Base-by-base conservation (phyloP, 768 basidiomycete genomes). In the Wakefieldia striispora region DNA sequence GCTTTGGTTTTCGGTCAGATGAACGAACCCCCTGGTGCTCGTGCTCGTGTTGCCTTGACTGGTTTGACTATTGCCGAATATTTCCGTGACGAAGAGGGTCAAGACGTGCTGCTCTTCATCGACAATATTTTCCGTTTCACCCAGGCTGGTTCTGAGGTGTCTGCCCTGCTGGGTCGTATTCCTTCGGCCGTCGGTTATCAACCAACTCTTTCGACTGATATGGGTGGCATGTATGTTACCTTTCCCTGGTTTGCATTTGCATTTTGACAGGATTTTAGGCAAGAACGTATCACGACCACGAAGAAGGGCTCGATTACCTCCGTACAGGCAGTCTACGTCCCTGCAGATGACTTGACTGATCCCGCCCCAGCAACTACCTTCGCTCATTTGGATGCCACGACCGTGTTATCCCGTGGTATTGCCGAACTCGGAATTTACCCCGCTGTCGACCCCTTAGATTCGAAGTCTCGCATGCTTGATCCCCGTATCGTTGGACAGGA, bases 61-160 rank as follows among this genome's bases (percentile, higher is more conserved):
- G 97, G 97, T 74, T 78, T 99, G 52, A 99, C 97, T 68, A 98
- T 98, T 62, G 97, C 97, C 58, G 97, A 99, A 77, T 99, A 98
- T 79, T 99, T 99, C 97, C 95, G 97, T 86, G 97, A 99, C 65
- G 95, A 98, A 78, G 95, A 99, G 78, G 97, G 97, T 57, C 97
- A 99, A 75, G 97, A 99, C 73, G 97, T 99, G 80, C 82, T 99
- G 70, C 86, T 99, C 69, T 99, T 99, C 83, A 99, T 99, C 70
- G 97, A 99, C 89, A 99, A 99, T 85, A 99, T 99, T 76, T 99
- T 99, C 97, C 95, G 97, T 70, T 99, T 99, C 91, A 99, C 97
- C 62, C 97, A 98, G 74, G 97, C 97, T 67, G 97, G 97, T 86
- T 99, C 97, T 57, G 97, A 98, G 72, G 97, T 98, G 80, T 99